Base-by-base conservation (phyloP, 805 yeast species). In the Monosporozyma yasuniensis region DNA sequence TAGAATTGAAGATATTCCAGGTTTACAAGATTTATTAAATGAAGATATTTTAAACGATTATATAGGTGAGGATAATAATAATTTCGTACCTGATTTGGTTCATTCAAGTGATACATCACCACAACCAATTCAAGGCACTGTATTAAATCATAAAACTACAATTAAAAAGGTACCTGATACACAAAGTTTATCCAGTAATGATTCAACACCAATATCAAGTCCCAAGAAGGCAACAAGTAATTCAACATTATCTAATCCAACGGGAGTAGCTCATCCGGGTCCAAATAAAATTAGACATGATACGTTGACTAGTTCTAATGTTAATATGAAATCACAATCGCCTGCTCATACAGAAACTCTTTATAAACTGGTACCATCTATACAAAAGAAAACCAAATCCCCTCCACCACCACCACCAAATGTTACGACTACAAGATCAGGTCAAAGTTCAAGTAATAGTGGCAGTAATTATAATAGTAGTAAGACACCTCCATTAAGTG, bases 151-250 rank as follows among this genome's bases (percentile, higher is more conserved):
- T 12, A 54, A 53, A 22, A 55, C 65, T 1, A 54, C 54, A 18
- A 59, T 64, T 23, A 54, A 57, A 47, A 54, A 55, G 9, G 61
- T 64, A 2, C 61, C 68, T 11, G 68, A 64, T 45, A 60, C 67
- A 2, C 59, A 55, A 44, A 61, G 65, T 48, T 28, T 63, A 38
- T 52, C 65, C 21, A 60, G 66, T 50, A 54, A 48, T 11, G 68
- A 64, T 34, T 52, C 44, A 22, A 58, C 63, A 9, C 64, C 65
- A 16, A 42, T 44, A 8, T 48, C 45, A 38, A 58, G 63, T 43
- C 66, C 65, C 14, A 55, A 47, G 43, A 60, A 56, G 42, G 19
- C 25, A 19, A 44, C 21, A 21, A 21, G 44, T 14, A 27, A 42
- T 8, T 42, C 32, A 4, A 34, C 39, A 21, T 44, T 30, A 19